A percentile compares a stretch with the other conserved stretches of the same genome.
phyloP scores from a whole-genome alignment of 2,329 filamentous ascomycete species.

The Aureobasidium melanogenum region DNA sequence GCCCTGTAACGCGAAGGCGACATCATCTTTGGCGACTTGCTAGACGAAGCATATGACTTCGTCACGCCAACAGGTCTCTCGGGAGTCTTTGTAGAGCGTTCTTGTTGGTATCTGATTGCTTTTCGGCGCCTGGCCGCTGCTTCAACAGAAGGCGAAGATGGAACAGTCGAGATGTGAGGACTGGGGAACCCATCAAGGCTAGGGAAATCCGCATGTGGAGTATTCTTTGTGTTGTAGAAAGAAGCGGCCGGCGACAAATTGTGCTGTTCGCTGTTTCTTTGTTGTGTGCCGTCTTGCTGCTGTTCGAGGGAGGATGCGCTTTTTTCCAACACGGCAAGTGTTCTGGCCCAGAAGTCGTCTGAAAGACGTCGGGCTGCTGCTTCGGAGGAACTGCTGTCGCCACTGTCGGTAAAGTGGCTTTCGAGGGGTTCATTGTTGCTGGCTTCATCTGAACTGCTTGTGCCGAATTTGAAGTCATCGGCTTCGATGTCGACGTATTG shows the following conservation, averaged over 20 bases:
- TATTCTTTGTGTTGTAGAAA: constrained; percentile 15
- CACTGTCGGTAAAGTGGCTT: not conserved
- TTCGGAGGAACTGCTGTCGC: not conserved
- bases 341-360: constrained; percentile 46
- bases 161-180: constrained; percentile 15
- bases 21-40: constrained; percentile 14
- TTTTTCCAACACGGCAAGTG: constrained; percentile 42
- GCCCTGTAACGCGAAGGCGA: constrained; percentile 11
- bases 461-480: constrained; percentile 40
- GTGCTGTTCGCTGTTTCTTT: constrained; percentile 2
- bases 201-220: constrained; percentile 28
- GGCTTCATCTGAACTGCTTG: constrained; percentile 22
- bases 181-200: constrained; percentile 27
- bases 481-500: constrained; percentile 54
- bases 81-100: not conserved
- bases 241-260: not conserved
- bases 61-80: constrained; percentile 2
- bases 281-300: constrained; percentile 23
- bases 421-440: not conserved
- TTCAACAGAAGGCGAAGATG: not conserved
- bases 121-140: constrained; percentile 12
- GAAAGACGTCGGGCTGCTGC: constrained; percentile 14
- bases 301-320: constrained; percentile 37
- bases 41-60: not conserved
- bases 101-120: not conserved